phyloP scores from a whole-genome alignment of 2,329 filamentous ascomycete species.

The Scortechinia acanthostroma region DNA sequence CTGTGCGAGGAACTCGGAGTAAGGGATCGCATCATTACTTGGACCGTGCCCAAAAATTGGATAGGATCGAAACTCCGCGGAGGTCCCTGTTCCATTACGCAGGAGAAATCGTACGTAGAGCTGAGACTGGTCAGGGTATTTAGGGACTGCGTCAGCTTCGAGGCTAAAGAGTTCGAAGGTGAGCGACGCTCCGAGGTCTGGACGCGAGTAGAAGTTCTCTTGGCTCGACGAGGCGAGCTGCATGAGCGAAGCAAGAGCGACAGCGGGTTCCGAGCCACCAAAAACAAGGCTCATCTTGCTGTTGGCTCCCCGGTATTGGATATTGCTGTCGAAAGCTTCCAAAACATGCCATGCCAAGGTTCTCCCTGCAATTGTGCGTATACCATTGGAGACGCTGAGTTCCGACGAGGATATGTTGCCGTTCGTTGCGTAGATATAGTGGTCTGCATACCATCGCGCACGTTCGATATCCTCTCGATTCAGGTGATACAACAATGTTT shows the following conservation, averaged over 20 bases:
- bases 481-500: slow-evolving; percentile 18
- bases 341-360: slow-evolving; percentile 28
- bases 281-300: slow-evolving; percentile 37
- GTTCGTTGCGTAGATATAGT: not conserved
- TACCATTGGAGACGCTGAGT: slow-evolving; percentile 15
- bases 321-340: slow-evolving; percentile 23
- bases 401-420: slow-evolving; percentile 7
- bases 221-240: slow-evolving; percentile 11
- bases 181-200: slow-evolving; percentile 35
- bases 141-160: slow-evolving; percentile 15
- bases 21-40: slow-evolving; percentile 33
- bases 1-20: slow-evolving; percentile 35
- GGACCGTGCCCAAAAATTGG: slow-evolving; percentile 40
- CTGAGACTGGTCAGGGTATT: slow-evolving; percentile 28
- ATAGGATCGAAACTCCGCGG: slow-evolving; percentile 25
- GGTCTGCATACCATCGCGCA: not conserved
- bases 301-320: slow-evolving; percentile 20
- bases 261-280: slow-evolving; percentile 36
- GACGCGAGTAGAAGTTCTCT: slow-evolving; percentile 36
- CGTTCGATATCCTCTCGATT: not conserved
- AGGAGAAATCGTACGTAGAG: slow-evolving; percentile 47
- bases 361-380: slow-evolving; percentile 29
- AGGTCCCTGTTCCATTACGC: slow-evolving; percentile 40
- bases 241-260: slow-evolving; percentile 35
- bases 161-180: slow-evolving; percentile 42